phyloP scores from a whole-genome alignment of 352 stramenopile species.

The Phytophthora litchii region DNA sequence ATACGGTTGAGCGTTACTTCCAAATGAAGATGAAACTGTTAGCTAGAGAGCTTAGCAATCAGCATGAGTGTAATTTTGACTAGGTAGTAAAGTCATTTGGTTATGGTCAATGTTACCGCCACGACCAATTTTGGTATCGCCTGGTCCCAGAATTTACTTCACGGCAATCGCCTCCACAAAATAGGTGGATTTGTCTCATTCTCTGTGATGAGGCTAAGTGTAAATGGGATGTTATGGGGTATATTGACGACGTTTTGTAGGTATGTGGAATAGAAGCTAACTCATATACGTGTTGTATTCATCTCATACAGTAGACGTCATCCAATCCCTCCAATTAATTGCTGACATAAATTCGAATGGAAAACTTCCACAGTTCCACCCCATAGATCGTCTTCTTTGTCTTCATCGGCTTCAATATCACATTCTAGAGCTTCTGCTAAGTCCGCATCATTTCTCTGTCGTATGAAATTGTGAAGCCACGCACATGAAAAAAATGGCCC shows the following conservation, averaged over 20 bases:
- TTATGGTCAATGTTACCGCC: too few relatives aligned
- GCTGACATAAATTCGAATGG: constrained; percentile 9
- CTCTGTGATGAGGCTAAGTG: neutral
- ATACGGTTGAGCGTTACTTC: constrained; percentile 13
- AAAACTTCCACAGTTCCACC: neutral
- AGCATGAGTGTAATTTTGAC: neutral
- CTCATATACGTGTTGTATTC: constrained; percentile 6
- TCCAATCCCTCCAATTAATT: constrained; percentile 9
- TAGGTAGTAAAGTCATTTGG: too few relatives aligned
- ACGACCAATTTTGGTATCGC: neutral
- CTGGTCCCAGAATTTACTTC: constrained; percentile 4
- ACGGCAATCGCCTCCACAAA: too few relatives aligned
- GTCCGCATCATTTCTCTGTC: neutral
- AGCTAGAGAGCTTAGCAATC: neutral
- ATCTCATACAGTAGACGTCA: neutral
- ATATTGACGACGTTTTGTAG: neutral
- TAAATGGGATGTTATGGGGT: constrained; percentile 12
- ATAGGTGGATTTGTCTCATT: too few relatives aligned
- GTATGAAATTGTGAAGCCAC: constrained; percentile 12
- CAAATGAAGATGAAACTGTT: constrained; percentile 9
- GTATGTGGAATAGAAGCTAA: too few relatives aligned
- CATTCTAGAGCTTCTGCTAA: constrained; percentile 1
- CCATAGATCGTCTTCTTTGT: neutral
- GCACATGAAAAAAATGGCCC: neutral
- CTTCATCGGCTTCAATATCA: constrained; percentile 1